phyloP scores from a whole-genome alignment of 129 eudicot species.

The Tagetes erecta region DNA sequence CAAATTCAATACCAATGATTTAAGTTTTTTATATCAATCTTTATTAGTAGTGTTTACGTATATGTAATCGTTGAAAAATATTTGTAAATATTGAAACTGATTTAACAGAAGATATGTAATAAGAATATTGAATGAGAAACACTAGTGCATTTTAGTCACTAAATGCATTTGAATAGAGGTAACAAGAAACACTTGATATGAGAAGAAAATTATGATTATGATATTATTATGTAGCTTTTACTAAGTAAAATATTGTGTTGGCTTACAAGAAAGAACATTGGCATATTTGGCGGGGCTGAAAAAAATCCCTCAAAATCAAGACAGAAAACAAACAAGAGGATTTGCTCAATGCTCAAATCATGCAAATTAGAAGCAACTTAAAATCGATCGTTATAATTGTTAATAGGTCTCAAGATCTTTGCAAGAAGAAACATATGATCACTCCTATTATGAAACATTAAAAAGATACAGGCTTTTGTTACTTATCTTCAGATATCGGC shows the following conservation, averaged over 20 bases:
- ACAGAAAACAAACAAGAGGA: background rate
- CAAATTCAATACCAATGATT: no score
- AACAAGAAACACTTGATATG: background rate
- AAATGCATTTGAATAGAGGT: conserved; percentile 3
- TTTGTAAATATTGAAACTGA: no score
- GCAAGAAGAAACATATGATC: conserved; percentile 41
- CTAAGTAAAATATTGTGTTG: background rate
- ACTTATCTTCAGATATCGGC: background rate
- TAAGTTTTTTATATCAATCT: no score
- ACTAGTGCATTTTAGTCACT: background rate
- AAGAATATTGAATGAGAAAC: no score
- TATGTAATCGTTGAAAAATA: no score
- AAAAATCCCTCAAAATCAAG: background rate
- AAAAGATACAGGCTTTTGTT: conserved; percentile 44
- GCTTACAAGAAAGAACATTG: background rate
- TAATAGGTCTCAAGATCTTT: conserved; percentile 33
- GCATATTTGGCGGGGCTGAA: background rate
- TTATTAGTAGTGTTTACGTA: no score
- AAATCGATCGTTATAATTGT: background rate
- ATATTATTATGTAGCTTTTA: conserved; percentile 8
- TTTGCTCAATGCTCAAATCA: conserved; percentile 1
- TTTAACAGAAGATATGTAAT: no score
- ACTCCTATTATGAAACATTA: conserved; percentile 24
- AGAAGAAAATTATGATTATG: conserved; percentile 7
- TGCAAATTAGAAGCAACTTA: background rate